phyloP scores from a whole-genome alignment of 257 asterid genomes.

The Jasminum sambac region DNA sequence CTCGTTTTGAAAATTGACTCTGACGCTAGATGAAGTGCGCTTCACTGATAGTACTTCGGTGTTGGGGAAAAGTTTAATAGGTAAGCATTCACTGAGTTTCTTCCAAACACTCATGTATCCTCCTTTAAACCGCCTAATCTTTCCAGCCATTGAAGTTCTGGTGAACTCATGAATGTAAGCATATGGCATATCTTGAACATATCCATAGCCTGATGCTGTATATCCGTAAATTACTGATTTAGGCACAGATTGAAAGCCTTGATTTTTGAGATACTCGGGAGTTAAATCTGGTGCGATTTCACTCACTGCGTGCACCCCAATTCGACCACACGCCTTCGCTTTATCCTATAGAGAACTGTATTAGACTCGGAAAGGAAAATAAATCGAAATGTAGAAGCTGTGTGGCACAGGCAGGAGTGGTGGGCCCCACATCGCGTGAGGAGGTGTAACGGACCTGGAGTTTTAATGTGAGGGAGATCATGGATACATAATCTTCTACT shows the following conservation, averaged over 20 bases:
- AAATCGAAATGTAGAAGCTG: no score
- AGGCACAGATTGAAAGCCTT: constrained; percentile 61
- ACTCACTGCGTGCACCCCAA: constrained; percentile 73
- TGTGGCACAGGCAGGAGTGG: no score
- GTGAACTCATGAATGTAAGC: constrained; percentile 85
- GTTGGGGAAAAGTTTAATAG: constrained; percentile 55
- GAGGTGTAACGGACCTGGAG: constrained; percentile 41
- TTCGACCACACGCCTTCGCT: constrained; percentile 57
- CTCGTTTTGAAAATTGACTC: constrained; percentile 32
- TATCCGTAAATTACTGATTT: constrained; percentile 77
- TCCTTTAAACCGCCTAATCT: constrained; percentile 64
- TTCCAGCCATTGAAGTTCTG: constrained; percentile 87
- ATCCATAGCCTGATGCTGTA: constrained; percentile 90
- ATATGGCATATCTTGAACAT: constrained; percentile 76
- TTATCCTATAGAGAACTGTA: constrained; percentile 49
- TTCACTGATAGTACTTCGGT: constrained; percentile 56
- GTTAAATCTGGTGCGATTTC: constrained; percentile 67
- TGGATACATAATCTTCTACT: constrained; percentile 57
- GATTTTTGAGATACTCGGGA: constrained; percentile 56
- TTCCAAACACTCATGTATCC: constrained; percentile 84
- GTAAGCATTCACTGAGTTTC: constrained; percentile 53
- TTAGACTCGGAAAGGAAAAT: neutral
- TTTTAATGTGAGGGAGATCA: constrained; percentile 58
- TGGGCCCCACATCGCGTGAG: no score
- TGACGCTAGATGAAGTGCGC: constrained; percentile 41